These are phyloP conservation scores for Ophiosphaerella narmari DNA, from an alignment of 2,329 filamentous ascomycete genomes.

Conservation along the genomic window DNA sequence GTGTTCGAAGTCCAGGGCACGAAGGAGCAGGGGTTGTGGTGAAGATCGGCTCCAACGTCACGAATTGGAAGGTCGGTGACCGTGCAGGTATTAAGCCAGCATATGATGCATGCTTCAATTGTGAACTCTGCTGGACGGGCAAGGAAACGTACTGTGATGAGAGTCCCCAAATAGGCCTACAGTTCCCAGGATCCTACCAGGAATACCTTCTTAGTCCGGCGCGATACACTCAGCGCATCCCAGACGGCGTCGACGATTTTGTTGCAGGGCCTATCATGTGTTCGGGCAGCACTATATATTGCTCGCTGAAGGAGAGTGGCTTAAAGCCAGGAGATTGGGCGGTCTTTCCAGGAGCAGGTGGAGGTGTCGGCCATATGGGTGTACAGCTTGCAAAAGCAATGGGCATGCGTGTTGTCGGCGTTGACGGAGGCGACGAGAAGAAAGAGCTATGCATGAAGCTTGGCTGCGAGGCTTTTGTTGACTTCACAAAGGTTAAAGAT, in stretches of 20 bases:
- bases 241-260: slow-evolving; percentile 57
- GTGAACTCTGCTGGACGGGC: slow-evolving; percentile 52
- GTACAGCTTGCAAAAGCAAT: slow-evolving; percentile 49
- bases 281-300: slow-evolving; percentile 60
- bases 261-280: slow-evolving; percentile 63
- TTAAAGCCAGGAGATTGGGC: slow-evolving; percentile 57
- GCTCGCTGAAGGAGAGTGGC: slow-evolving; percentile 55
- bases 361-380: slow-evolving; percentile 61
- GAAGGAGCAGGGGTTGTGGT: slow-evolving; percentile 62
- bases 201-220: slow-evolving; percentile 53
- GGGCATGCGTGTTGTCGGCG: slow-evolving; percentile 34
- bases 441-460: slow-evolving; percentile 26
- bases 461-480: slow-evolving; percentile 36
- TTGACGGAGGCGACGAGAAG: slow-evolving; percentile 34
- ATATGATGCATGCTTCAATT: slow-evolving; percentile 57
- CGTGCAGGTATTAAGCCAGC: slow-evolving; percentile 49
- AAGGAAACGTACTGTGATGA: slow-evolving; percentile 34
- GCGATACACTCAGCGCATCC: slow-evolving; percentile 57
- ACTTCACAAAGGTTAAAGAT: slow-evolving; percentile 32
- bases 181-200: slow-evolving; percentile 54
- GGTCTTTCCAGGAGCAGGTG: slow-evolving; percentile 57
- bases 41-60: slow-evolving; percentile 57
- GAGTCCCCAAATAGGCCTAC: slow-evolving; percentile 51
- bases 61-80: slow-evolving; percentile 48
- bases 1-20: slow-evolving; percentile 54